A percentile compares a stretch with the other conserved stretches of the same genome.
phyloP scores from a whole-genome alignment of 768 basidiomycete genomes.

The Pisolithus tinctorius region DNA sequence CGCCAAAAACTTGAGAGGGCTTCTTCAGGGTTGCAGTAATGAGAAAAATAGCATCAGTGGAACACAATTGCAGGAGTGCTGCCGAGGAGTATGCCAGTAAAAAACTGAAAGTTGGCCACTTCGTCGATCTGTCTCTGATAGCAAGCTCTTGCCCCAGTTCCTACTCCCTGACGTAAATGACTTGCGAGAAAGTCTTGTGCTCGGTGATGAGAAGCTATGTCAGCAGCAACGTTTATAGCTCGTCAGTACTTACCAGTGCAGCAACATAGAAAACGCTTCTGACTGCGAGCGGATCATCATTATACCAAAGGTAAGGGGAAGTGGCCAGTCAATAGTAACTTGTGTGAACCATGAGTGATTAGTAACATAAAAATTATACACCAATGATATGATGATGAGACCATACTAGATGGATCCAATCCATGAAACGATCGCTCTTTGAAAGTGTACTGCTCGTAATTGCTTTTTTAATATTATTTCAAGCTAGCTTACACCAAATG shows the following conservation, averaged over 20 bases:
- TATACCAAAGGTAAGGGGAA: conserved; percentile 5
- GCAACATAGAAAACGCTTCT: conserved; percentile 1
- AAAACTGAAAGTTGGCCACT: conserved; percentile 5
- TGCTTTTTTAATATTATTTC: neutral
- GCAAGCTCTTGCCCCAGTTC: conserved; percentile 14
- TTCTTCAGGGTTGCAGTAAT: neutral
- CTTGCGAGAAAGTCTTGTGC: conserved; percentile 22
- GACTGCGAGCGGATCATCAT: conserved; percentile 4
- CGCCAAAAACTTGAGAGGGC: conserved; percentile 37
- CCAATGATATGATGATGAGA: conserved; percentile 2
- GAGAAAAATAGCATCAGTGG: conserved; percentile 17
- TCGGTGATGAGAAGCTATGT: conserved; percentile 18
- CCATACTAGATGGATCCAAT: conserved; percentile 19
- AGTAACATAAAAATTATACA: conserved; percentile 27
- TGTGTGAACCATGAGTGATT: neutral
- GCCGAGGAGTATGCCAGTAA: conserved; percentile 18
- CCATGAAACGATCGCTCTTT: conserved; percentile 19
- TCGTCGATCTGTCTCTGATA: neutral
- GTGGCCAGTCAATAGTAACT: conserved; percentile 7
- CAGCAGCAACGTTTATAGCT: conserved; percentile 15
- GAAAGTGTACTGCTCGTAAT: conserved; percentile 15
- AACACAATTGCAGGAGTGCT: conserved; percentile 15
- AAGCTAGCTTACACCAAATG: neutral
- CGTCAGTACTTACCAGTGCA: conserved; percentile 19
- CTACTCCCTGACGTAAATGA: conserved; percentile 22